Base-by-base conservation (phyloP, 2,329 filamentous ascomycete genomes). In the Neophaeococcomyces aloes region DNA sequence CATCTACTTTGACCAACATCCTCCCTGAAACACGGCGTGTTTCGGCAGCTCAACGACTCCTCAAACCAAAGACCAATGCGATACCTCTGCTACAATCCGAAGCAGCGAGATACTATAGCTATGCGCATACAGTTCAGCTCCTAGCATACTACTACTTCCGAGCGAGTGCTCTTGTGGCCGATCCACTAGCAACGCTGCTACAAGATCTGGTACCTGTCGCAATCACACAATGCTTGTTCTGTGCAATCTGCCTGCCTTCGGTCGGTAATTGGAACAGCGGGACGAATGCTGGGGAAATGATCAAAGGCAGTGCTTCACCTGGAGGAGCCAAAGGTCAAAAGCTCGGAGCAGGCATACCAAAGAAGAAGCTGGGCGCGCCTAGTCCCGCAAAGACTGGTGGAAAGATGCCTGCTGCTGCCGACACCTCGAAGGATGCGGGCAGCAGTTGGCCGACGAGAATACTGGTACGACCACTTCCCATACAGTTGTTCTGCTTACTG, bases 71-170 rank as follows among this genome's bases (percentile, higher is more conserved):
- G 14, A 56, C 53, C 3, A 30, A 47, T 10, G 67, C 73, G 29
- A 63, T 74, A 47, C 61, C 66, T 42, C 62, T 71, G 48, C 64
- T 74, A 37, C 56, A 67, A 21, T 70, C 63, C 18, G 58, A 65
- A n/a, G 50, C 66, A 15, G 71, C 75, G 2, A 68, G 64, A 39
- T 59, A 73, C 17, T 74, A 82, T 57, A 76, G 80, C 10, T 72
- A 85, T 56, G 61, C 78, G 15, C 83, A 93, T 53, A 81, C 84
- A 0, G 62, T 73, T 19, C 63, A 86, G 8, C 69, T 93, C 23
- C 70, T 85, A 23, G 72, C 71, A 7, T 63, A 82, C 29, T 79
- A 82, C 58, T 70, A 73, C 35, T 58, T 75, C 50, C 74, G 74
- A 30, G 89, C 93, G 62, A 60, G 66, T 29, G 65, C 71, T 14